Evolutionary conservation across 495 filamentous ascomycete genomes (phyloP).

Genomic region (Aspergillus conjunctus): DNA sequence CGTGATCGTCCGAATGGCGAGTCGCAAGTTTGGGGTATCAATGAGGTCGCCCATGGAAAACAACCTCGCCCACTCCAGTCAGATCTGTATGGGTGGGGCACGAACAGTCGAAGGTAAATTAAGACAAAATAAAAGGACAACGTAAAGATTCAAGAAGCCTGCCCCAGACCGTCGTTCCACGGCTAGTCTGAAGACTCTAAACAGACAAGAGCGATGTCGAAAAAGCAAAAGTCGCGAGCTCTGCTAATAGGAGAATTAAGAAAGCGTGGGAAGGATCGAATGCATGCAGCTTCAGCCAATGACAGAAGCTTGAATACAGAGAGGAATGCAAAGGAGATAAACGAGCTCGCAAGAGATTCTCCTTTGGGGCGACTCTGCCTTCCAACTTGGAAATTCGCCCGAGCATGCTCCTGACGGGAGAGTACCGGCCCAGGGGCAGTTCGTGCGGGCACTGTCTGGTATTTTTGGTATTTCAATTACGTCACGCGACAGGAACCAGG

Average conservation of each 20-base stretch:
- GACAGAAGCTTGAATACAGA: slow-evolving; percentile 18
- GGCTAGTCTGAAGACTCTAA: slow-evolving; percentile 4
- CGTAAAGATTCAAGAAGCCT: neutral
- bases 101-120: neutral
- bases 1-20: slow-evolving; percentile 22
- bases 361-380: slow-evolving; percentile 10
- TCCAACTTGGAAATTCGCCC: slow-evolving; percentile 22
- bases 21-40: slow-evolving; percentile 19
- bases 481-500: slow-evolving; percentile 38
- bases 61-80: neutral
- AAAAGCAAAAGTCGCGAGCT: slow-evolving; percentile 11
- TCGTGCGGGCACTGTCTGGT: slow-evolving; percentile 10
- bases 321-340: slow-evolving; percentile 45
- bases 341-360: slow-evolving; percentile 15
- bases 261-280: neutral
- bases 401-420: slow-evolving; percentile 12
- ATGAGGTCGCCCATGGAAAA: slow-evolving; percentile 20
- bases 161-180: slow-evolving; percentile 14
- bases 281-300: slow-evolving; percentile 7
- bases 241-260: slow-evolving; percentile 17
- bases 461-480: slow-evolving; percentile 41
- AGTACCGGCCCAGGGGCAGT: slow-evolving; percentile 4
- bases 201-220: neutral
- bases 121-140: neutral
- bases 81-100: slow-evolving; percentile 6